Base-by-base conservation (phyloP, 805 yeast genomes). In the Hanseniaspora jakobsenii region DNA sequence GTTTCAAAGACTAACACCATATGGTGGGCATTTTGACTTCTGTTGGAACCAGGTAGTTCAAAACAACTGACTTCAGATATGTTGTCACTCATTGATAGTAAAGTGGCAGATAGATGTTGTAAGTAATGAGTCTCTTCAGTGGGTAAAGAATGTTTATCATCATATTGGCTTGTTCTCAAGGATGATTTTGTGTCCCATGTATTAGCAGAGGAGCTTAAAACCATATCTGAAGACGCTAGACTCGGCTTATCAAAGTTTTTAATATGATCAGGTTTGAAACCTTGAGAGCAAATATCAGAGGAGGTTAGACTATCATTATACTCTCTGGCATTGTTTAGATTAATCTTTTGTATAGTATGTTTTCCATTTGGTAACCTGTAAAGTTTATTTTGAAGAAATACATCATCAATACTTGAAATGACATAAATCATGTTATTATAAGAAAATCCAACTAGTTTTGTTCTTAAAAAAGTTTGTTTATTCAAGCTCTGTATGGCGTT, bases 21-120 rank as follows among this genome's bases (percentile, higher is more conserved):
- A 21, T 89, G 66, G 55, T 81, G 80, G 55, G 85, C 95, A 40
- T 77, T 78, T 37, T 52, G 58, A 36, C n/a, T n/a, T 58, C 54
- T 27, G 56, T 59, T 24, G 58, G 55, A 13, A n/a, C n/a, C n/a
- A n/a, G n/a, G n/a, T n/a, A 61, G 47, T 44, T 91, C 96, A 61
- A 91, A 91, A 16, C 91, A 86, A 1, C 96, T 80, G 50, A 95
- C 84, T 54, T 91, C 98, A 43, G 78, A 78, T 0, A 87, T 79
- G 34, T 81, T 78, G 19, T 85, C 73, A 4, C 91, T 83, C 34
- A 78, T 80, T 47, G 85, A 69, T 13, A 87, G 91, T 38, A 91
- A 65, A 0, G 95, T 81, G 39, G 81, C 83, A 18, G 89, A 78
- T 34, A 91, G 64, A 59, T 91, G 97, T 6, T 86, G 81, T 0